A percentile compares a stretch with the other conserved stretches of the same genome.
phyloP scores from a whole-genome alignment of 2,329 filamentous ascomycete genomes.

The Fonsecaea pedrosoi region DNA sequence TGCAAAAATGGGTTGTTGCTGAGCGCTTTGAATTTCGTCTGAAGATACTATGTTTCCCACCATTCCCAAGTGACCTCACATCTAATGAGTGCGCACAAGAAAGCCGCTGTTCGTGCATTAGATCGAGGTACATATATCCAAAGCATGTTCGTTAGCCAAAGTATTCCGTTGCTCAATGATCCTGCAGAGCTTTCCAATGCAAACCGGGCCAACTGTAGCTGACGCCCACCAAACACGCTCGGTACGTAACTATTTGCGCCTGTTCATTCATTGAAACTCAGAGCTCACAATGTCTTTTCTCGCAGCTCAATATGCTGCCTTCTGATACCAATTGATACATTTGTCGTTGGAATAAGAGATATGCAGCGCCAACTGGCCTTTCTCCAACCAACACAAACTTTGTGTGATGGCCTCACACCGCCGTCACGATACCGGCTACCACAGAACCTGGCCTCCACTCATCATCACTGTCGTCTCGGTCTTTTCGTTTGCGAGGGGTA shows the following conservation, averaged over 20 bases:
- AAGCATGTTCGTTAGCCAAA: not conserved
- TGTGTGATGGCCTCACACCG: slow-evolving; percentile 16
- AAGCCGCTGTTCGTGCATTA: not conserved
- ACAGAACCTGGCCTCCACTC: slow-evolving; percentile 16
- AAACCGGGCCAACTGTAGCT: slow-evolving; percentile 17
- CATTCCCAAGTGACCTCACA: not conserved
- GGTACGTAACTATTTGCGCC: not conserved
- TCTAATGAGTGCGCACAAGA: not conserved
- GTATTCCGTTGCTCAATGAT: not conserved
- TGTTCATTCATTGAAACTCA: not conserved
- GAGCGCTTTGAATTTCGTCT: not conserved
- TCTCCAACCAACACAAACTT: not conserved
- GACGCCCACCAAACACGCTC: not conserved
- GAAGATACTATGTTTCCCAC: not conserved
- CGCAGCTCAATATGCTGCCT: not conserved
- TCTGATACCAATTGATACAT: not conserved
- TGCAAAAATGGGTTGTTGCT: not conserved
- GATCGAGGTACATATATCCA: not conserved
- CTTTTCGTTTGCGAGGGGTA: slow-evolving; percentile 13
- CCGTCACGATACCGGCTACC: slow-evolving; percentile 13
- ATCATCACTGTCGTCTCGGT: slow-evolving; percentile 26
- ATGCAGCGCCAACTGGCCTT: not conserved
- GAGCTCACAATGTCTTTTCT: not conserved
- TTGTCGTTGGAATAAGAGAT: not conserved
- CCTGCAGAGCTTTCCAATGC: slow-evolving; percentile 2